Evolutionary conservation across 1,139 yeast genomes (phyloP).

Genomic region (Pichiaceae sp.): DNA sequence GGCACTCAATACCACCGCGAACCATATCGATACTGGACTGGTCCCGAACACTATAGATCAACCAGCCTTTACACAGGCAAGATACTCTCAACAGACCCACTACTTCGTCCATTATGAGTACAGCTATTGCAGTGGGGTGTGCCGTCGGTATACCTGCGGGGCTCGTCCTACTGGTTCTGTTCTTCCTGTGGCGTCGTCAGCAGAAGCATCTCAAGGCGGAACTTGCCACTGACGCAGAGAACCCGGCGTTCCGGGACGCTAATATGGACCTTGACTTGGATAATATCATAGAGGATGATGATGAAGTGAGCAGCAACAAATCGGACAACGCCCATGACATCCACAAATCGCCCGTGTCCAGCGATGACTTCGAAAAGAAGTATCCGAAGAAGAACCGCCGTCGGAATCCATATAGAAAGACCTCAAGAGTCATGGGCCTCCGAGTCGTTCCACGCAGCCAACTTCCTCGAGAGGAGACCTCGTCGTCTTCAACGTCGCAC

Average conservation of each 20-base stretch:
- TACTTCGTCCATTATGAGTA: conserved; percentile 21
- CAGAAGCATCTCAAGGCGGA: conserved; percentile 29
- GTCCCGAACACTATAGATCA: too few relatives aligned
- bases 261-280: conserved; percentile 20
- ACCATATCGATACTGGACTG: too few relatives aligned
- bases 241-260: conserved; percentile 11
- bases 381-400: background rate
- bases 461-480: background rate
- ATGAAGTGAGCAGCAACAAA: background rate
- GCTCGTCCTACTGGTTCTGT: conserved; percentile 26
- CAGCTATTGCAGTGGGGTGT: conserved; percentile 38
- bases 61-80: too few relatives aligned
- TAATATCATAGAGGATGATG: conserved; percentile 8
- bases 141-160: conserved; percentile 40
- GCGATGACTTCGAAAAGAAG: background rate
- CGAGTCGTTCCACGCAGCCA: conserved; percentile 1
- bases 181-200: conserved; percentile 28
- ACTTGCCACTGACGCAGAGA: conserved; percentile 20
- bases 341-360: background rate
- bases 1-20: too few relatives aligned
- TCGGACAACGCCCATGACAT: background rate
- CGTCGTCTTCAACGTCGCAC: background rate
- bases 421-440: conserved; percentile 2
- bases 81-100: too few relatives aligned
- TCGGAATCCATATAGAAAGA: conserved; percentile 1